These are phyloP conservation scores for Ambrosia trifida DNA, from an alignment of 129 eudicot species.

Conservation along the genomic window DNA sequence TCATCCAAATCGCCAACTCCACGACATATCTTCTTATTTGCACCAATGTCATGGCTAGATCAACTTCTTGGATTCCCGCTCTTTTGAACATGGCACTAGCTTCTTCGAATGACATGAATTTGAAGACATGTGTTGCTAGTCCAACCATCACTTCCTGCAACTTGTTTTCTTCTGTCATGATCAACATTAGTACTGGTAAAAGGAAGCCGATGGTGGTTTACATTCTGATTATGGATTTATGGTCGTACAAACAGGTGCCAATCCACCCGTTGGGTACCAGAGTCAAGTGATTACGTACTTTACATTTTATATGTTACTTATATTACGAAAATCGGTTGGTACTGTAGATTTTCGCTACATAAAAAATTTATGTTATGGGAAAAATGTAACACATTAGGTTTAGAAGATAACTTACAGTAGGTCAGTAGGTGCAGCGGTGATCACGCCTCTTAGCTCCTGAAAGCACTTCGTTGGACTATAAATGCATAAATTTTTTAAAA, in stretches of 20 bases:
- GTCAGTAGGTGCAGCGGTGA: slow-evolving; percentile 49
- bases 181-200: slow-evolving; percentile 57
- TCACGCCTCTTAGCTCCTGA: slow-evolving; percentile 46
- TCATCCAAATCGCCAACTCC: slow-evolving; percentile 88
- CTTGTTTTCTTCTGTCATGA: slow-evolving; percentile 69
- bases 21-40: slow-evolving; percentile 58
- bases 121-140: slow-evolving; percentile 64
- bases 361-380: too few relatives aligned
- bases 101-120: slow-evolving; percentile 52
- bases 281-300: too few relatives aligned
- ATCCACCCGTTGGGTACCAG: background rate
- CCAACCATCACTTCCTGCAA: slow-evolving; percentile 93
- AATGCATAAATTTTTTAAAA: slow-evolving; percentile 65
- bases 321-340: too few relatives aligned
- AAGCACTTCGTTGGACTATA: slow-evolving; percentile 62
- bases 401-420: slow-evolving; percentile 48
- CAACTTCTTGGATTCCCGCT: slow-evolving; percentile 49
- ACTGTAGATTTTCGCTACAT: too few relatives aligned
- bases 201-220: background rate
- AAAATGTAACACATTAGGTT: background rate
- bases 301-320: too few relatives aligned
- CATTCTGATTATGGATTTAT: background rate
- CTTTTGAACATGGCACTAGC: slow-evolving; percentile 47
- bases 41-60: slow-evolving; percentile 50
- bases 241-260: too few relatives aligned